A percentile compares a stretch with the other conserved stretches of the same genome.
phyloP scores from a whole-genome alignment of 2,329 filamentous ascomycete species.

The Fusarium sp. region DNA sequence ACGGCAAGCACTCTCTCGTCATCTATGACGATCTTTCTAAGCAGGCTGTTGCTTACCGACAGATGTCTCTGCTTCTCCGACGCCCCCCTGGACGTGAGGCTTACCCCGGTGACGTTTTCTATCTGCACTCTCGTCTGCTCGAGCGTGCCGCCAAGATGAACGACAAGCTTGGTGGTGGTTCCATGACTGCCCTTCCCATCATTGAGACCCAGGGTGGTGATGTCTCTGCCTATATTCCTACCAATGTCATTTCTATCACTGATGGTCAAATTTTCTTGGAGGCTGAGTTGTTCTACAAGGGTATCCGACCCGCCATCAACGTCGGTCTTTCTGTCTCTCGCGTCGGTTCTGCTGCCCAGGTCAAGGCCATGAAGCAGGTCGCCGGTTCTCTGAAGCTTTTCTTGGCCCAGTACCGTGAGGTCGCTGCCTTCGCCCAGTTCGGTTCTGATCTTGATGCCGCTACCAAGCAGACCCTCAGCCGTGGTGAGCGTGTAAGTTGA shows the following conservation, averaged over 20 bases:
- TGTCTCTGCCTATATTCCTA: constrained; percentile 99
- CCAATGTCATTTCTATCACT: constrained; percentile 99
- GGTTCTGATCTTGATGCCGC: constrained; percentile 99
- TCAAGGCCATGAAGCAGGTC: constrained; percentile 99
- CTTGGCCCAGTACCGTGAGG: constrained; percentile 99
- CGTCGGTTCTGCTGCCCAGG: constrained; percentile 99
- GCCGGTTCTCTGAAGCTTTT: constrained; percentile 99
- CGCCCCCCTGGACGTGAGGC: constrained; percentile 99
- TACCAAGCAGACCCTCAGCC: constrained; percentile 97
- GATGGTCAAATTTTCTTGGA: constrained; percentile 99
- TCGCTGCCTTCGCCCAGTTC: constrained; percentile 99
- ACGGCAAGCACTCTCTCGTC: constrained; percentile 87
- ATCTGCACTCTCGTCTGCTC: constrained; percentile 98
- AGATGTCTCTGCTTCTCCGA: constrained; percentile 98
- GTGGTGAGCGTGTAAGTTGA: constrained; percentile 91
- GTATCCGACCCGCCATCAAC: constrained; percentile 99
- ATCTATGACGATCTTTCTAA: constrained; percentile 97
- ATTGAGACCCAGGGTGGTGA: constrained; percentile 99
- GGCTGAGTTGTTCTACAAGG: constrained; percentile 99
- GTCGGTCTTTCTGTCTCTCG: constrained; percentile 99
- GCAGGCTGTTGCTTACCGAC: constrained; percentile 97
- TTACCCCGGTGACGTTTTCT: constrained; percentile 99
- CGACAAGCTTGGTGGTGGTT: constrained; percentile 93
- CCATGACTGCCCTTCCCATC: constrained; percentile 94
- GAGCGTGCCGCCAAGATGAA: constrained; percentile 99